Evolutionary conservation across 2,329 filamentous ascomycete species (phyloP).

Genomic region (Lecanosticta acicola): DNA sequence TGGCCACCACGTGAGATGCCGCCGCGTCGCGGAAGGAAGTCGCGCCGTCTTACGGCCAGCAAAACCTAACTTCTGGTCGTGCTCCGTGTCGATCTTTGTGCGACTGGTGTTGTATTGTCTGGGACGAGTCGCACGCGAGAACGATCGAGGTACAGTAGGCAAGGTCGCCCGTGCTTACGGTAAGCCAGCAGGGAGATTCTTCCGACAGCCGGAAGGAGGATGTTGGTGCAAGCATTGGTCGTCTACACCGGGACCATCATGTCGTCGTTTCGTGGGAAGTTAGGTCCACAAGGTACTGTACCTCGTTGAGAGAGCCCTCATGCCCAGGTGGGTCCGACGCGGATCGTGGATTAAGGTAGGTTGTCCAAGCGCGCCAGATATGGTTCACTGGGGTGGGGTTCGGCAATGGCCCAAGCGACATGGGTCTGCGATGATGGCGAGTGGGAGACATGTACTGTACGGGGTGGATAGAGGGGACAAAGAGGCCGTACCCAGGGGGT

Average conservation of each 20-base stretch:
- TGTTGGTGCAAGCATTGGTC: no score
- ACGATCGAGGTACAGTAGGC: not conserved
- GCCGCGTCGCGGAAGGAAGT: not conserved
- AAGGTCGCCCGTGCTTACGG: slow-evolving; percentile 8
- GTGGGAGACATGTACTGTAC: not conserved
- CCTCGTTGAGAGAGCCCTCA: no score
- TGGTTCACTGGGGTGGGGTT: no score
- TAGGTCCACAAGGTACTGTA: no score
- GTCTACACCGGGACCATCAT: no score
- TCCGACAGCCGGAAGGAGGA: not conserved
- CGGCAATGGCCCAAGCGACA: not conserved
- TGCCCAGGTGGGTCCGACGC: not conserved
- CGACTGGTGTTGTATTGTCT: not conserved
- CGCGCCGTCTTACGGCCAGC: not conserved
- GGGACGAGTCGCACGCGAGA: slow-evolving; percentile 1
- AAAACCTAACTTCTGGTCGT: not conserved
- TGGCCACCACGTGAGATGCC: not conserved
- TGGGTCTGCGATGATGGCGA: not conserved
- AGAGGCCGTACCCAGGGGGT: slow-evolving; percentile 8
- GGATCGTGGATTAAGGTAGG: not conserved
- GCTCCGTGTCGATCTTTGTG: slow-evolving; percentile 3
- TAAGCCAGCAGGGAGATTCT: not conserved
- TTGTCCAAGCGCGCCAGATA: not conserved
- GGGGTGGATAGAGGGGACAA: slow-evolving; percentile 3
- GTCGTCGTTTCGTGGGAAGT: no score